phyloP scores from a whole-genome alignment of 805 yeast species.

The Kazachstania psychrophila region DNA sequence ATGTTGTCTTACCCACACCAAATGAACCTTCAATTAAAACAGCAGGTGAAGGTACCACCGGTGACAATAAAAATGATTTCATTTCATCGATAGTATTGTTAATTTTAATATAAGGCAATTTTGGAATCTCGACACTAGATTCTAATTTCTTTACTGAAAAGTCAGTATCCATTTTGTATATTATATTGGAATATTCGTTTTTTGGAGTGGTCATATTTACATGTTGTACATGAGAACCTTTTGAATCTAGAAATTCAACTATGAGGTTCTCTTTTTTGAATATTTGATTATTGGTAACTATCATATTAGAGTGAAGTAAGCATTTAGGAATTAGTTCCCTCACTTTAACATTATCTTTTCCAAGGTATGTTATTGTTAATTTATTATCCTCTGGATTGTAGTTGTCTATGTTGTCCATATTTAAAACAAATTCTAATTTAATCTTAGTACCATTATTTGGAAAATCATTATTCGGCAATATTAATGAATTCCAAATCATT shows the following conservation, averaged over 20 bases:
- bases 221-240: slow-evolving; percentile 1
- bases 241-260: slow-evolving; percentile 9
- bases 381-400: neutral
- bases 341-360: too few relatives aligned
- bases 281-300: slow-evolving; percentile 13
- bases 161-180: too few relatives aligned
- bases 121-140: neutral
- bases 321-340: neutral
- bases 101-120: neutral
- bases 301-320: neutral
- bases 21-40: slow-evolving; percentile 60
- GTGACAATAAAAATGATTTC: slow-evolving; percentile 10
- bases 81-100: slow-evolving; percentile 6
- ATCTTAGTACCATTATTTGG: slow-evolving; percentile 26
- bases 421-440: slow-evolving; percentile 33
- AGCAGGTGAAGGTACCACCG: slow-evolving; percentile 33
- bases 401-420: neutral
- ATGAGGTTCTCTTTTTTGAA: slow-evolving; percentile 6
- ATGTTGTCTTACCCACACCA: slow-evolving; percentile 73
- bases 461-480: slow-evolving; percentile 31
- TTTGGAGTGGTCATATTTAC: neutral
- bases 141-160: too few relatives aligned
- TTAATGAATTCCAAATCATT: slow-evolving; percentile 34
- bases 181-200: too few relatives aligned
- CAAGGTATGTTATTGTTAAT: slow-evolving; percentile 1